Base-by-base conservation (phyloP, 805 yeast species). In the Debaryomyces hansenii region DNA sequence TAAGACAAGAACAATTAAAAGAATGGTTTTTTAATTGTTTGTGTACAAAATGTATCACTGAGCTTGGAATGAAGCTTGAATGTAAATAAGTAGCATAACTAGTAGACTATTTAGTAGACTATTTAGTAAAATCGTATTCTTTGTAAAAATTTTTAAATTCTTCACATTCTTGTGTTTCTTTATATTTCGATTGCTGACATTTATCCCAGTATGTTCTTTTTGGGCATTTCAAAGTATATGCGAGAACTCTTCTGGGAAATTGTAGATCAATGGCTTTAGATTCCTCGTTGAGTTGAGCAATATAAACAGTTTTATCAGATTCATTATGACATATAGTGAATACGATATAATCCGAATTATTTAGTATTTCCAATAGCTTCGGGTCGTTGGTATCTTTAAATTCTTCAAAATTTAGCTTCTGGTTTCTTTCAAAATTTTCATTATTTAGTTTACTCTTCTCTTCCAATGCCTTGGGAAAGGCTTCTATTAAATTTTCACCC, bases 211-310 rank as follows among this genome's bases (percentile, higher is more conserved):
- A 82, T 0, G 79, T 63, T 51, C 90, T 72, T 43, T 82, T 83
- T 2, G 85, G 84, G 12, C 79, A 69, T 37, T 75, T 80, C 41
- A 90, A 59, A 2, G 84, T 64, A 50, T 74, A 73, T 0, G 96
- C 91, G 24, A 88, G 56, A 1, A 87, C 90, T 56, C 90, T 76
- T 60, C 97, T 73, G 1, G 96, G 96, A 56, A 91, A 87, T 54
- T 88, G 96, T 11, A 89, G 64, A 61, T 91, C 97, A 7, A 90
- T 66, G 10, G 74, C 53, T 43, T 71, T 71, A 3, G 58, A 51
- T 0, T 61, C 59, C 39, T 60, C 62, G 5, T 48, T 47, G 16
- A 60, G 49, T 33, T 44, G 53, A 33, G 64, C 51, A 37, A 57
- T 50, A 49, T 51, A 65, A 10, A 51, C 44, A 8, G 42, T 48